Evolutionary conservation across 140 eudicot genomes (phyloP), one percentile per base, ranked within the genome.

Genomic region (Oenanthe javanica): DNA sequence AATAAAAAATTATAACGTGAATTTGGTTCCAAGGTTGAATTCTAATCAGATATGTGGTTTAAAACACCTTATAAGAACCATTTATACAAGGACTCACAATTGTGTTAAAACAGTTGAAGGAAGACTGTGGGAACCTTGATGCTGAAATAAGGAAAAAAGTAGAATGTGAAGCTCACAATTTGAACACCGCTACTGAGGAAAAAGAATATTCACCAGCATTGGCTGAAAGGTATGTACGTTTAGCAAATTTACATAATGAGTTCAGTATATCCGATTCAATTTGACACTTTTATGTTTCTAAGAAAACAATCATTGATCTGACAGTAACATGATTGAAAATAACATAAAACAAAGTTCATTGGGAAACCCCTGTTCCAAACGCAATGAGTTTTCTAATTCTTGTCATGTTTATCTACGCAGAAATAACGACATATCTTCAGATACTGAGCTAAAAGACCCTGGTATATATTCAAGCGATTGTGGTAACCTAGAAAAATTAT

Each of bases 391-490:
- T 36, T 31, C 72, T 59, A 23, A 59, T 78, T 25, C 51, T 15
- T 18, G 15, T 45, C 72, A 76, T 75, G 66, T 9, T 25, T 25
- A 66, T 82, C 40, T 45, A 67, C 82, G 82, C 80, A 90, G 95
- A 45, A 77, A 79, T 23, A 79, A 50, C n/a, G 74, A 36, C n/a
- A 36, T 0, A 4, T 36, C 47, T 46, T 71, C 88, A 1, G 86
- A 47, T 6, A 78, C 49, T 48, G 81, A 82, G 48, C 75, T 45
- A 48, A 77, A 77, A 36, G 47, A 38, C 63, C 42, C 80, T 45
- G 79, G 45, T 13, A 50, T 0, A 11, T 64, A 75, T 77, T 31
- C 85, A 15, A 79, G 63, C 79, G 40, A 83, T 42, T 55, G 83
- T 82, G 84, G 63, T 74, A 43, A 51, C 59, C 23, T 75, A 14